Base-by-base conservation (phyloP, 441 rosid genomes). In the Gossypium laxum region DNA sequence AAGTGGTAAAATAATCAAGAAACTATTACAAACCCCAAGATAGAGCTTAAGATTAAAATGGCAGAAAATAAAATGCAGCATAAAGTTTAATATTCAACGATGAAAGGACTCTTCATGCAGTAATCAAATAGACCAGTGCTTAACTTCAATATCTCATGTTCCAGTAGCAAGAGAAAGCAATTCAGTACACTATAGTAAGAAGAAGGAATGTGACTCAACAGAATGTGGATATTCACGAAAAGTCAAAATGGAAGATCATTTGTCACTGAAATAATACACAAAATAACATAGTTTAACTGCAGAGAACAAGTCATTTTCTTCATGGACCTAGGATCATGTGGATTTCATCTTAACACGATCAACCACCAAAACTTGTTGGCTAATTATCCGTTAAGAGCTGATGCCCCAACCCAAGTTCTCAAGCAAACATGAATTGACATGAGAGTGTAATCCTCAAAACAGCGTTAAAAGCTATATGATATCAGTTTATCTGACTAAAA, bases 41-140 rank as follows among this genome's bases (percentile, higher is more conserved):
- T 4, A n/a, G 34, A 43, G 34, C 15, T 63, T 41, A 18, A 65
- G 2, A 65, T 21, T 8, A 22, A 65, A 45, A 65, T 45, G 69
- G 55, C 8, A 65, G n/a, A 65, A 65, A 65, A 65, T 2, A 60
- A 21, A 26, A 45, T 21, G 48, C 11, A 64, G 17, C 51, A 41
- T 38, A 63, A 18, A 18, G 45, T 12, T 24, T 41, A 11, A 63
- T 41, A 63, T 30, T 63, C 52, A 19, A 43, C 3, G 3, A 64
- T n/a, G 34, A 64, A 64, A 65, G 17, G 69, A 65, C 24, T 45
- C 55, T 45, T 45, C 38, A 65, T 45, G 69, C 18, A 65, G 55
- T 45, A 45, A 65, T 65, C 34, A 45, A 38, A 64, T 43, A 64
- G 15, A 43, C 69, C 19, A 43, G 54, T 43, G 32, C 30, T 21